phyloP scores from a whole-genome alignment of 805 yeast species.

The Hanseniaspora mollemarum region DNA sequence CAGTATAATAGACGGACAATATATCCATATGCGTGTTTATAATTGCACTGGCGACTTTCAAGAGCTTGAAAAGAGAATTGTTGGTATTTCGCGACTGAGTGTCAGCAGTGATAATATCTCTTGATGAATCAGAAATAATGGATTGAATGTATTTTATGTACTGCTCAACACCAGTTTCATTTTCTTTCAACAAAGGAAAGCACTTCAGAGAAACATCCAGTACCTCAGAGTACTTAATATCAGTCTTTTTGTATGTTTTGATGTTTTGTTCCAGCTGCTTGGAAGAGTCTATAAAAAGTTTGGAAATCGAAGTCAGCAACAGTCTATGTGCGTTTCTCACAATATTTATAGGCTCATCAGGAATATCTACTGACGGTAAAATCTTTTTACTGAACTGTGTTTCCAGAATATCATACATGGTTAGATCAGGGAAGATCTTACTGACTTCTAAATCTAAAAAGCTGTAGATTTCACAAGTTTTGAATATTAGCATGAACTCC shows the following conservation, averaged over 20 bases:
- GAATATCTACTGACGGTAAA: conserved; percentile 78
- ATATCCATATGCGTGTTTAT: conserved; percentile 76
- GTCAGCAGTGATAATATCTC: conserved; percentile 46
- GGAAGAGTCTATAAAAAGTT: conserved; percentile 64
- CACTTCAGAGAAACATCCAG: conserved; percentile 30
- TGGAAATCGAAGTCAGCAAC: conserved; percentile 45
- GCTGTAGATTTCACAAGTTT: conserved; percentile 10
- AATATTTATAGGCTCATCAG: conserved; percentile 58
- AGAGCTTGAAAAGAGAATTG: conserved; percentile 50
- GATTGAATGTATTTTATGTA: conserved; percentile 80
- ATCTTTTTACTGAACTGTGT: conserved; percentile 68
- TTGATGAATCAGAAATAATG: conserved; percentile 68
- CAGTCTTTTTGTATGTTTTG: not conserved
- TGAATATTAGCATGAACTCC: not conserved
- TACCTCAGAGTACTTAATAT: conserved; percentile 4
- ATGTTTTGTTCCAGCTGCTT: conserved; percentile 17
- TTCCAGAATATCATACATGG: conserved; percentile 29
- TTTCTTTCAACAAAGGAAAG: conserved; percentile 74
- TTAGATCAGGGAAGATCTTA: conserved; percentile 6
- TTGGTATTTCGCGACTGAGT: conserved; percentile 40
- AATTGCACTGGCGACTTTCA: conserved; percentile 75
- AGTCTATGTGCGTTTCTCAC: conserved; percentile 48
- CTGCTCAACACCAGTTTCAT: conserved; percentile 58
- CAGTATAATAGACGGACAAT: conserved; percentile 57
- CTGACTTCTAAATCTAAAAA: conserved; percentile 2